Evolutionary conservation across 73 alveolate genomes (phyloP), one percentile per base, ranked within the genome.

Genomic region (Paramecium tetraurelia): DNA sequence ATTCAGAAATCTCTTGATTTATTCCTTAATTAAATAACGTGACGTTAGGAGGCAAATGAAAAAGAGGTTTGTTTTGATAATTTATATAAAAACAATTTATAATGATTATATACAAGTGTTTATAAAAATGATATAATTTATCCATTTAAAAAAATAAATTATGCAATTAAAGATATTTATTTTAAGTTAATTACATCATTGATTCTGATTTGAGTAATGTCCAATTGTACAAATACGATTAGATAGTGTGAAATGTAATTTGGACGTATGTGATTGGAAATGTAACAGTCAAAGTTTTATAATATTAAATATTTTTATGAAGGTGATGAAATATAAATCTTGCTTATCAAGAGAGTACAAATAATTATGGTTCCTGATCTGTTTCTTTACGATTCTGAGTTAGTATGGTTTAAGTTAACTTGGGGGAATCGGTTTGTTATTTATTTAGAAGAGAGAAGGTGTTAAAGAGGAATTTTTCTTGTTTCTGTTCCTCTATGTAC

Each of bases 261-360:
- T 53, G 20, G 69, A 16, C n/a, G 69, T 16, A 20, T 53, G 69
- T n/a, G 69, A 53, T 53, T 53, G 8, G 69, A 53, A 53, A 53
- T 53, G 69, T 53, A 53, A 53, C 69, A 53, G 69, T 53, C 21
- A n/a, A 53, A 53, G 69, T 53, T 53, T 53, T 18, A 53, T 16
- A 53, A 53, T 53, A 53, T 18, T 53, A 53, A 53, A 53, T 53
- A 53, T 53, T 53, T 53, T 53, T 2, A 53, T 18, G 27, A 18
- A 18, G 69, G 69, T n/a, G 48, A 16, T 16, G 69, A 53, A 18
- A 16, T 16, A n/a, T 18, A 53, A 53, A 53, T 53, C 84, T 31
- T 68, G 44, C 22, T 68, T 27, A 27, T 68, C 84, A 68, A 31
- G 84, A 68, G 84, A 68, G 84, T 68, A 68, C 84, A 68, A 68